Evolutionary conservation across 2,329 filamentous ascomycete species (phyloP).

Genomic region (Botrytis tulipae): DNA sequence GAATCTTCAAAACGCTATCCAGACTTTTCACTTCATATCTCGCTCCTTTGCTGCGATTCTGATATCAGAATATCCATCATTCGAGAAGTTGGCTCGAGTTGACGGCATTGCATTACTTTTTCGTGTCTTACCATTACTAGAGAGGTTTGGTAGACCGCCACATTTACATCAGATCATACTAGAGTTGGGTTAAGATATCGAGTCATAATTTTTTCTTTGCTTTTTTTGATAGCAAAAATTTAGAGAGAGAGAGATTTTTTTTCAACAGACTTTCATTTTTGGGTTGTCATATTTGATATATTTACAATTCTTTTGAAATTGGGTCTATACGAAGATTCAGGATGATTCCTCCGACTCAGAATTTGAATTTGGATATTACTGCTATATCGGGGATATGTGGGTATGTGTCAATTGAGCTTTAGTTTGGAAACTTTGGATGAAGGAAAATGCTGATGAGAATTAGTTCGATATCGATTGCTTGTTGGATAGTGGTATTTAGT

Average conservation of each 20-base stretch:
- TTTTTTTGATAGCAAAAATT: background rate
- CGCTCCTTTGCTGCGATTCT: background rate
- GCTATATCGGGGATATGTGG: slow-evolving; percentile 91
- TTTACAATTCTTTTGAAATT: background rate
- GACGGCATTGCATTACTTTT: background rate
- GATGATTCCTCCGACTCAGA: slow-evolving; percentile 50
- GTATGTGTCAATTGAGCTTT: slow-evolving; percentile 45
- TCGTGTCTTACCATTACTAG: background rate
- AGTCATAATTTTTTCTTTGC: background rate
- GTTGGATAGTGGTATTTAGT: slow-evolving; percentile 93
- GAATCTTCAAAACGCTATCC: background rate
- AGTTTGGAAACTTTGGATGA: background rate
- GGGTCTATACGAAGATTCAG: background rate
- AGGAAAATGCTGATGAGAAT: slow-evolving; percentile 21
- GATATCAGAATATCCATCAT: background rate
- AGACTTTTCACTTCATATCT: background rate
- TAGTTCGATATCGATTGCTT: slow-evolving; percentile 92
- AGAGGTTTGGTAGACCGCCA: slow-evolving; percentile 13
- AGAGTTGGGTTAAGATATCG: background rate
- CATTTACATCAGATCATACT: background rate
- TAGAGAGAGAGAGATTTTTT: background rate
- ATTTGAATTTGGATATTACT: slow-evolving; percentile 75
- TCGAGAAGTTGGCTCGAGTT: slow-evolving; percentile 16
- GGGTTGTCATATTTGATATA: background rate
- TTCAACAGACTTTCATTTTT: background rate